Evolutionary conservation across 768 basidiomycete species (phyloP).

Genomic region (Favolaschia claudopus): DNA sequence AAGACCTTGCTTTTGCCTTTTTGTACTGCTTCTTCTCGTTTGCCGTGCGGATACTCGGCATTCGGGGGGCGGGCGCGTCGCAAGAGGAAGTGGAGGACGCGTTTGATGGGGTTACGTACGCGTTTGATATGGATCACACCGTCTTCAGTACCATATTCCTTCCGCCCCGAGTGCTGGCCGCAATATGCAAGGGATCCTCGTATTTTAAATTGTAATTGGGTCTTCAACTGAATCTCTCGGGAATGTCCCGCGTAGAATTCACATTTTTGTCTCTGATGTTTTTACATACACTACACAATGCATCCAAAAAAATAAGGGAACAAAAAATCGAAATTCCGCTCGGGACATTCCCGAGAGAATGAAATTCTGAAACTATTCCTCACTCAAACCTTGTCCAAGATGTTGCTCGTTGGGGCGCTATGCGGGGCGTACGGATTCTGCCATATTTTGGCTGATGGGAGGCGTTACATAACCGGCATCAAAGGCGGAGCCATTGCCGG

Average conservation of each 20-base stretch:
- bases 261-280: neutral
- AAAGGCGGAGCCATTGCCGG: no score
- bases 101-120: conserved; percentile 7
- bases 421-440: neutral
- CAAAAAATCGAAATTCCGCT: neutral
- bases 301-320: neutral
- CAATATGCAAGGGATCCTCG: neutral
- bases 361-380: neutral
- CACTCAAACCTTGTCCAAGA: neutral
- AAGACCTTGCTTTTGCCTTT: neutral
- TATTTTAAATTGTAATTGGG: neutral
- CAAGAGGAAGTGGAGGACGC: neutral
- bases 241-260: neutral
- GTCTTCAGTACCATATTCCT: neutral
- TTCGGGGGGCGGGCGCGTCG: neutral
- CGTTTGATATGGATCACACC: neutral
- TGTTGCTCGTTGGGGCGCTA: neutral
- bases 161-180: neutral
- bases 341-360: neutral
- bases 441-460: no score
- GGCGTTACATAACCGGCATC: no score
- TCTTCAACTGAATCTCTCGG: neutral
- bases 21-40: neutral
- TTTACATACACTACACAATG: neutral
- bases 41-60: neutral